Percentiles rank a stretch among this genome's conserved stretches.
Evolutionary conservation across 345 rosid species (phyloP).

Genomic region (Rhodamnia rubescens): DNA sequence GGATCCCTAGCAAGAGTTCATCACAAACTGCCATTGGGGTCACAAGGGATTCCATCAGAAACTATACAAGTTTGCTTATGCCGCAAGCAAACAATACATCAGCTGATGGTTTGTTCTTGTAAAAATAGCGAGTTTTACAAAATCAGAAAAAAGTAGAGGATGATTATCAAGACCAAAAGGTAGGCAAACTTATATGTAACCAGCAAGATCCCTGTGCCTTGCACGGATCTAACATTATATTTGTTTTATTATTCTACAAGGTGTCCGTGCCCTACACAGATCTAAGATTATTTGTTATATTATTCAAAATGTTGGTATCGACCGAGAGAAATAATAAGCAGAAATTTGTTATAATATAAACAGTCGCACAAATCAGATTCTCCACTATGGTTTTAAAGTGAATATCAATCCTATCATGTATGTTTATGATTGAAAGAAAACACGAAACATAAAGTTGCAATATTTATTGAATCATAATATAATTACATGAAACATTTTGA

Average conservation of each 20-base stretch:
- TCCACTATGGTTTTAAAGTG: background rate
- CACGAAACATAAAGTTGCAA: background rate
- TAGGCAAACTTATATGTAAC: background rate
- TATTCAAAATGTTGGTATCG: background rate
- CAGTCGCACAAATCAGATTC: background rate
- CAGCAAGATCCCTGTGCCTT: background rate
- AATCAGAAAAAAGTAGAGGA: background rate
- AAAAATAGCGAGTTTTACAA: rapidly evolving
- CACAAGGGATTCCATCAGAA: background rate
- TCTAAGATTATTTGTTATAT: background rate
- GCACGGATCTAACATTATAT: background rate
- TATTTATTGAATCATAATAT: background rate
- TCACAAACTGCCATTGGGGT: slow-evolving; percentile 52
- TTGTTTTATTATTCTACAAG: background rate
- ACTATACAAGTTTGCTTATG: background rate
- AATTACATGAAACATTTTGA: background rate
- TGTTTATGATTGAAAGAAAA: background rate
- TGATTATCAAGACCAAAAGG: background rate
- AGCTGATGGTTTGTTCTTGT: background rate
- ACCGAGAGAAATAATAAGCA: background rate
- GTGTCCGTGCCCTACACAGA: background rate
- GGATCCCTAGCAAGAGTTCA: slow-evolving; percentile 62
- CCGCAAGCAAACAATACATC: background rate
- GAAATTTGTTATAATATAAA: background rate
- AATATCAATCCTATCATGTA: background rate